phyloP scores from a whole-genome alignment of 2,329 filamentous ascomycete species.

The Alternaria burnsii region DNA sequence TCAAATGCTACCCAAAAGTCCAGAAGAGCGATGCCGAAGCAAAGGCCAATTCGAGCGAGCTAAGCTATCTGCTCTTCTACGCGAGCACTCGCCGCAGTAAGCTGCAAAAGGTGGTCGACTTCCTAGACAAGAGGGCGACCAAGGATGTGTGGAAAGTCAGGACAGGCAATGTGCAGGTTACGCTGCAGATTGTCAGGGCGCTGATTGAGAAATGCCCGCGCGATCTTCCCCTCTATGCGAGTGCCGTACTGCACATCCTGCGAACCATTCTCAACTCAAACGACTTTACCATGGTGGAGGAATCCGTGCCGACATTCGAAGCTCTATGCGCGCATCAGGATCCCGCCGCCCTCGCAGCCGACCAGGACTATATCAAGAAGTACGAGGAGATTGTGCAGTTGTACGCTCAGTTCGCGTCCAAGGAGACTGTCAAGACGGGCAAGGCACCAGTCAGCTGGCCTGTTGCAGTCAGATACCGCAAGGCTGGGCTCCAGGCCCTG shows the following conservation, averaged over 20 bases:
- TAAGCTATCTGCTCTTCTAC: conserved; percentile 97
- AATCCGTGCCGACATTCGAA: conserved; percentile 84
- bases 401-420: conserved; percentile 82
- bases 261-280: conserved; percentile 82
- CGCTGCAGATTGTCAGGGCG: conserved; percentile 87
- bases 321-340: conserved; percentile 91
- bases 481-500: conserved; percentile 71
- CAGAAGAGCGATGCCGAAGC: conserved; percentile 88
- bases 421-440: conserved; percentile 56
- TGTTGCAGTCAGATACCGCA: conserved; percentile 71
- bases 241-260: conserved; percentile 84
- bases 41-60: conserved; percentile 94
- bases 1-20: conserved; percentile 95
- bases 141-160: conserved; percentile 89
- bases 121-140: conserved; percentile 92
- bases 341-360: conserved; percentile 81
- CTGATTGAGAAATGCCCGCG: conserved; percentile 92
- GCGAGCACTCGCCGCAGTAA: conserved; percentile 93
- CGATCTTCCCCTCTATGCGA: conserved; percentile 87
- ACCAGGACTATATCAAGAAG: conserved; percentile 81
- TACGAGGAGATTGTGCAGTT: conserved; percentile 83
- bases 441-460: conserved; percentile 69
- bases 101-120: conserved; percentile 93
- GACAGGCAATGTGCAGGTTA: conserved; percentile 93
- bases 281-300: conserved; percentile 92